Evolutionary conservation across 2,329 filamentous ascomycete species (phyloP), one percentile per base, ranked within the genome.

Genomic region (Esteya vermicola): DNA sequence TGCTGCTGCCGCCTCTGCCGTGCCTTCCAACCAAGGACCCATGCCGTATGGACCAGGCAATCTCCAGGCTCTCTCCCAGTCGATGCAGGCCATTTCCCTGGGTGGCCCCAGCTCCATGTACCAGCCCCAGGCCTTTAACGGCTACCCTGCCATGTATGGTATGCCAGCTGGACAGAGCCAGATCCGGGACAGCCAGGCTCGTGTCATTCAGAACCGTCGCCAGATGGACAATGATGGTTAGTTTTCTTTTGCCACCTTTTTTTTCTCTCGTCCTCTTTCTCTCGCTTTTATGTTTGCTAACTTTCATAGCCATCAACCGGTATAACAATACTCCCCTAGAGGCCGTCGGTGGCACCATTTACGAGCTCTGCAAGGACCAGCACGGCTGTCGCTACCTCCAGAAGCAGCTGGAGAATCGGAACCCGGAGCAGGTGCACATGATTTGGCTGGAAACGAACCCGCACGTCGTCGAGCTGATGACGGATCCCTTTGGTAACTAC

Each of bases 401-500:
- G 65, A 91, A 93, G 68, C 94, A 96, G 65, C 71, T 98, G 6
- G 91, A 98, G 63, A 89, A 93, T 54, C 81, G 81, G 51, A 78
- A 81, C 50, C 72, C 81, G 6, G 81, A 89, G 22, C 76, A 93
- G 52, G 74, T 95, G 38, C 82, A 93, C 58, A 78, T 88, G 67
- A 96, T 98, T 58, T 98, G 93, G 69, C 68, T 80, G 23, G 91
- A 98, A 67, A 94, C 88, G 39, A 85, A 89, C 56, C 73, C 82
- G 54, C 86, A 96, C 58, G 88, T 98, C 51, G 80, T 93, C 47
- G 91, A 98, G 65, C 70, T 98, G 48, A 98, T 98, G 91, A 95
- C 86, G 45, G 89, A 98, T 61, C 89, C 91, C 9, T 98, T 98
- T 59, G 91, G 91, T 58, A 98, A 98, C 68, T 98, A 98, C 32